A percentile compares a stretch with the other conserved stretches of the same genome.
phyloP scores from a whole-genome alignment of 192 early-diverging fungal genomes.

The Podila epicladia region DNA sequence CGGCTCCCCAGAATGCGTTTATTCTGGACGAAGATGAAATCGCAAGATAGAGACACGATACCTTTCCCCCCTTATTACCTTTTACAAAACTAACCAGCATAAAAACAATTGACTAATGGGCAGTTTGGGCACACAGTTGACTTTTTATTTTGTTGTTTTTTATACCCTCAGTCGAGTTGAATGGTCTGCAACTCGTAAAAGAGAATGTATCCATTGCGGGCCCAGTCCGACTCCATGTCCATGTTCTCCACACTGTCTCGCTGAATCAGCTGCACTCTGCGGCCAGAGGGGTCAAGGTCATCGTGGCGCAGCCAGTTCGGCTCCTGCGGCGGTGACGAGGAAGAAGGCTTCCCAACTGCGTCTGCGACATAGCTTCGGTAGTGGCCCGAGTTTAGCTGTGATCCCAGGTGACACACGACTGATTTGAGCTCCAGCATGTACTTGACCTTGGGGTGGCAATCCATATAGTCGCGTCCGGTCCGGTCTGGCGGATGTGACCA shows the following conservation, averaged over 20 bases:
- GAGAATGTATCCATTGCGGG: slow-evolving; percentile 67
- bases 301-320: slow-evolving; percentile 64
- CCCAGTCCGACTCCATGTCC: slow-evolving; percentile 51
- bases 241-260: slow-evolving; percentile 30
- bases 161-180: neutral
- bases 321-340: slow-evolving; percentile 26
- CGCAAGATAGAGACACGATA: neutral
- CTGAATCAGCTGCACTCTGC: slow-evolving; percentile 48
- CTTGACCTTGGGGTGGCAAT: slow-evolving; percentile 51
- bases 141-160: neutral
- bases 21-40: slow-evolving; percentile 31
- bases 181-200: slow-evolving; percentile 71
- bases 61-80: neutral
- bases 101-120: too few relatives aligned
- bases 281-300: slow-evolving; percentile 65
- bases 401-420: slow-evolving; percentile 68
- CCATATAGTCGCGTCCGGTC: slow-evolving; percentile 13
- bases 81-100: too few relatives aligned
- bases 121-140: too few relatives aligned
- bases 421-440: slow-evolving; percentile 63
- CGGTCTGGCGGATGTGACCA: slow-evolving; percentile 16
- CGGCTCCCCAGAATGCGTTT: slow-evolving; percentile 3
- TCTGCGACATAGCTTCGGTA: slow-evolving; percentile 61
- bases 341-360: slow-evolving; percentile 10
- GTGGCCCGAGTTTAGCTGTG: slow-evolving; percentile 56